A percentile compares a stretch with the other conserved stretches of the same genome.
These are phyloP conservation scores for Diutina ranongensis DNA, from an alignment of 1,139 yeast genomes.

Conservation along the genomic window DNA sequence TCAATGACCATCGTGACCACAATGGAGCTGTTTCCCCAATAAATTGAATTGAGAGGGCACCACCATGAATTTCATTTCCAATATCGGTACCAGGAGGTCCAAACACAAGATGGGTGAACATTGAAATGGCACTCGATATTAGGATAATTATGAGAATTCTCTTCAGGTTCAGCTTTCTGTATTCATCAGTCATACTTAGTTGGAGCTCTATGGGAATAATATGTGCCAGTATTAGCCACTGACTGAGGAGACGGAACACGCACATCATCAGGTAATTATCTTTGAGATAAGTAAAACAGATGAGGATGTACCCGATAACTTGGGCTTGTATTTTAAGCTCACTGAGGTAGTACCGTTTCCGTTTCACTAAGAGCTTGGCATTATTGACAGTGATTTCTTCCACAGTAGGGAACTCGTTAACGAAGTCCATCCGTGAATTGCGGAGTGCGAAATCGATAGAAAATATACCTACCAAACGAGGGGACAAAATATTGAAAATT, in stretches of 20 bases:
- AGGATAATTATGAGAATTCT: neutral
- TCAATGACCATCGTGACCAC: conserved; percentile 14
- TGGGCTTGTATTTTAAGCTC: conserved; percentile 22
- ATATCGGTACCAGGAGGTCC: conserved; percentile 7
- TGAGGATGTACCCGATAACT: conserved; percentile 20
- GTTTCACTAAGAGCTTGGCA: conserved; percentile 24
- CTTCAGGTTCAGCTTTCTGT: neutral
- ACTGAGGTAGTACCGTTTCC: conserved; percentile 26
- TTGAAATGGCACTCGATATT: neutral
- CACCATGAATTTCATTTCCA: conserved; percentile 11
- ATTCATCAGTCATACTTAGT: neutral
- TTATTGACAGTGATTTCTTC: conserved; percentile 28
- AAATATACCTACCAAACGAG: no score
- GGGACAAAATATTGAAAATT: no score
- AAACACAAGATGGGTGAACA: neutral
- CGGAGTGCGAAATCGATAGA: neutral
- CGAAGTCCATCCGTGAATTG: neutral
- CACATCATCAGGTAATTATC: conserved; percentile 24
- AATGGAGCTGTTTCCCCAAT: conserved; percentile 29
- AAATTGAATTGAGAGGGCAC: conserved; percentile 27
- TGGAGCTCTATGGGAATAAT: neutral
- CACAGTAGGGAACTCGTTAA: conserved; percentile 20
- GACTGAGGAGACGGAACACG: conserved; percentile 17
- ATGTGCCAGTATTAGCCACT: conserved; percentile 11
- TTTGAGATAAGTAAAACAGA: conserved; percentile 23